These are phyloP conservation scores for Colletotrichum cereale DNA, from an alignment of 2,329 filamentous ascomycete species.

Conservation along the genomic window DNA sequence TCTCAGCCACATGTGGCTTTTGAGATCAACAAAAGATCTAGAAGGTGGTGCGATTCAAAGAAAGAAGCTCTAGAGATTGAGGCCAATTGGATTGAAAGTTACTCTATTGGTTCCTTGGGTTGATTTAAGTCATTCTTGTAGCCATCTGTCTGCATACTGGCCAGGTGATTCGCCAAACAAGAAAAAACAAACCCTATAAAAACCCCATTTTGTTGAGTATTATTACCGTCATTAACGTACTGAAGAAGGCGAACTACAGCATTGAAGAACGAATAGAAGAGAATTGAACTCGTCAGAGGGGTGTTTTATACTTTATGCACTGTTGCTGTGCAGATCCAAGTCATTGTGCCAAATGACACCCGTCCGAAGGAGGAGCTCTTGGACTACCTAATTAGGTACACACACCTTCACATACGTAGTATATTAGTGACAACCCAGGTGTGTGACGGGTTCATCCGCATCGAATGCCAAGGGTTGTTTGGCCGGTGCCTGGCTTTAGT, in stretches of 20 bases:
- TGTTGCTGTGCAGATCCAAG: not conserved
- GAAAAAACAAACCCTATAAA: too few relatives aligned
- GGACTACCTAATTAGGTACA: too few relatives aligned
- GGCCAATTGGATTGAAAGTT: not conserved
- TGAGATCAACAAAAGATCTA: not conserved
- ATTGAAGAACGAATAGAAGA: not conserved
- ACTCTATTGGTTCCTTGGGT: not conserved
- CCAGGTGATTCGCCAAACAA: not conserved
- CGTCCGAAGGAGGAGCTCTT: not conserved
- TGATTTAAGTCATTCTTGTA: not conserved
- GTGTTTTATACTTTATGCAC: not conserved
- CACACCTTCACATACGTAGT: too few relatives aligned
- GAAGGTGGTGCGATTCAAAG: not conserved
- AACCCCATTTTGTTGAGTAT: not conserved
- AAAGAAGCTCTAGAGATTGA: not conserved
- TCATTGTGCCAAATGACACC: not conserved
- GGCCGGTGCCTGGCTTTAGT: not conserved
- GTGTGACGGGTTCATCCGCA: constrained; percentile 7
- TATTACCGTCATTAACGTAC: not conserved
- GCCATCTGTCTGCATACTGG: not conserved
- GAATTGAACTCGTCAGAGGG: not conserved
- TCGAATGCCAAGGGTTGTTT: constrained; percentile 10
- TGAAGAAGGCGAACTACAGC: not conserved
- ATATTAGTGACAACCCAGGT: not conserved
- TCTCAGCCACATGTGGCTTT: constrained; percentile 6